Evolutionary conservation across 2,329 filamentous ascomycete genomes (phyloP), one percentile per base, ranked within the genome.

Genomic region (Sarocladium oryzae): DNA sequence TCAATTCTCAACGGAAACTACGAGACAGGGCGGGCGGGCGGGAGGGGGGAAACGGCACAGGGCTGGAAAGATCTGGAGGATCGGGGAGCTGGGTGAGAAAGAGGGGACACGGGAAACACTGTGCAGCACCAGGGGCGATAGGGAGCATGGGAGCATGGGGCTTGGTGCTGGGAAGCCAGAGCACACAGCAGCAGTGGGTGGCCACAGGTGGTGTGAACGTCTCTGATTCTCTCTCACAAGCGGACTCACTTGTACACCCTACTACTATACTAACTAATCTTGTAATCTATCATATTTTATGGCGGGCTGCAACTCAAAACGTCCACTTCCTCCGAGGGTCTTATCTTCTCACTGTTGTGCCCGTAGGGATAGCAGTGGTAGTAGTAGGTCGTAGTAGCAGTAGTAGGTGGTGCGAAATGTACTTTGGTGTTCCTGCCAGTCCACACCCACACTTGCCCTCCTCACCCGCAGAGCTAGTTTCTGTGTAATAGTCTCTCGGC

Each of bases 201-300:
- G n/a, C n/a, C n/a, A n/a, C n/a, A n/a, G n/a, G 28, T 26, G 40
- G 40, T 26, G 40, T 9, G 21, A 23, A 26, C 8, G 40, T 11
- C 23, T 21, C 6, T 26, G 15, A 30, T 30, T 48, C 43, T 30
- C 26, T 48, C 43, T 48, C 43, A 28, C 40, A 48, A 32, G 26
- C 26, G 21, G 43, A 33, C 43, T n/a, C n/a, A n/a, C n/a, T n/a
- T n/a, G n/a, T 26, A 16, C 21, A 28, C n/a, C 20, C 36, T 33
- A n/a, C n/a, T n/a, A n/a, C 13, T 48, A 26, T 48, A 48, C 24
- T 18, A 32, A 48, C 43, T 33, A 48, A 48, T 48, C 43, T 48
- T 48, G 43, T 48, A 48, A 48, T 48, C 43, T 48, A 33, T 48
- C 43, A 48, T 48, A 48, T 48, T 48, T 30, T 16, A 48, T 33